Conservation (phyloP, 2,329 filamentous ascomycete species). For the Macrophomina pseudophaseolina region DNA sequence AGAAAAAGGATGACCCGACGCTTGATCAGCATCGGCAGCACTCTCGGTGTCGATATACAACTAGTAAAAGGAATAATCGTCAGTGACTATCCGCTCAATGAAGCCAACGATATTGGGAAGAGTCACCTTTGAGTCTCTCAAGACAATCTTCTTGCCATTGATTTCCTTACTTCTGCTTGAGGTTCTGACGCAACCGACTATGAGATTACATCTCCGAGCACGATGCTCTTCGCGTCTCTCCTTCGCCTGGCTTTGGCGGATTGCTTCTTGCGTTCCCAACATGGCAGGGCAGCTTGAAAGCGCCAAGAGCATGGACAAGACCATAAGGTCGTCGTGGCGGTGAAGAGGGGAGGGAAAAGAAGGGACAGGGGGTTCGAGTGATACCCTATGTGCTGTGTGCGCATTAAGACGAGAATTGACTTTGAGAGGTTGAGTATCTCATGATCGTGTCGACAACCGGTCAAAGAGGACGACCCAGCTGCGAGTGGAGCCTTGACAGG, state of each 20-base stretch:
- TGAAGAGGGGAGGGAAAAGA: conserved; percentile 4
- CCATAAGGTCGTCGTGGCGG: conserved; percentile 40
- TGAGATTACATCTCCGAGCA: conserved; percentile 55
- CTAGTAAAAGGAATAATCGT: neutral
- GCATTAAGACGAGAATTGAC: conserved; percentile 1
- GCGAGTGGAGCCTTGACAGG: neutral
- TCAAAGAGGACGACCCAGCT: neutral
- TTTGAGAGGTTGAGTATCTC: conserved; percentile 8
- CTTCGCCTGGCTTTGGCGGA: conserved; percentile 56
- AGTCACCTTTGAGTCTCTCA: conserved; percentile 43
- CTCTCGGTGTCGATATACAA: conserved; percentile 15
- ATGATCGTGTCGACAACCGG: conserved; percentile 3
- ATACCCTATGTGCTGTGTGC: conserved; percentile 6
- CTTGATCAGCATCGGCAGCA: neutral
- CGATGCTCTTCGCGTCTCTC: conserved; percentile 57
- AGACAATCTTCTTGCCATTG: conserved; percentile 51
- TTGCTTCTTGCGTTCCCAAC: conserved; percentile 56
- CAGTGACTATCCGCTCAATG: neutral
- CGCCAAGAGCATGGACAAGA: conserved; percentile 50
- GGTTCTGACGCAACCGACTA: conserved; percentile 53
- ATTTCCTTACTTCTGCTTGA: conserved; percentile 52
- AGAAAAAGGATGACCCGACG: conserved; percentile 52
- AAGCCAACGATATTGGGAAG: neutral
- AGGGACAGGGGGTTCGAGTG: neutral
- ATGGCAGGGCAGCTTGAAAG: conserved; percentile 51